Base-by-base conservation (phyloP, 192 early-diverging fungal genomes). In the Entomortierella beljakovae region DNA sequence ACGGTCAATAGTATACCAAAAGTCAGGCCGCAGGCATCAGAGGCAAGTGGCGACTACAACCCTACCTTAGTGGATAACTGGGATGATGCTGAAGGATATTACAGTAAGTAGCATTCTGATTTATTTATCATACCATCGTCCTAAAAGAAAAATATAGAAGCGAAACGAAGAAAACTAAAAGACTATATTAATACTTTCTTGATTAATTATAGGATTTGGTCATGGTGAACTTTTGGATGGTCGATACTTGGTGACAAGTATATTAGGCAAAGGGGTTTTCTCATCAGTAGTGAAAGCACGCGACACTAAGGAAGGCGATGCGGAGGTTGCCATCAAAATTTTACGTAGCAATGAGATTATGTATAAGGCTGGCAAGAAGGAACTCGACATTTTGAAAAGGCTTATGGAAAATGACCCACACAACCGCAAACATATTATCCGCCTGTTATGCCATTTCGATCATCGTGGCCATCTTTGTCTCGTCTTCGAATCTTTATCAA, bases 51-150 rank as follows among this genome's bases (percentile, higher is more conserved):
- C 32, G 81, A 70, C 28, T 80, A 82, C 70, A 88, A 83, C 57
- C 83, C 85, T 28, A 86, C 84, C 9, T 77, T 94, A 1, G 83
- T 87, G 34, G 97, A 98, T 68, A 97, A 95, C 64, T 97, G 93
- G 94, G 97, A 99, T 80, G 98, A 99, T 70, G 86, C 90, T 11
- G 98, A 99, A 63, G 98, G 98, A 33, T 99, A 99, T 88, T 99
- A 98, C 80, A 90, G 95, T 90, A 88, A 81, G 92, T 86, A n/a
- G 16, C 42, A 20, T 16, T 34, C 3, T 43, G n/a, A 20, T 20
- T 6, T 22, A 7, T 52, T 20, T 6, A 1, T 3, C 16, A 8
- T 42, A 33, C 26, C 42, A 25, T 23, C 55, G 33, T 31, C 50
- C n/a, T n/a, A n/a, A n/a, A n/a, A n/a, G n/a, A n/a, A n/a, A n/a